phyloP scores from a whole-genome alignment of 2,329 filamentous ascomycete genomes.

The Ophiostoma pallidulum region DNA sequence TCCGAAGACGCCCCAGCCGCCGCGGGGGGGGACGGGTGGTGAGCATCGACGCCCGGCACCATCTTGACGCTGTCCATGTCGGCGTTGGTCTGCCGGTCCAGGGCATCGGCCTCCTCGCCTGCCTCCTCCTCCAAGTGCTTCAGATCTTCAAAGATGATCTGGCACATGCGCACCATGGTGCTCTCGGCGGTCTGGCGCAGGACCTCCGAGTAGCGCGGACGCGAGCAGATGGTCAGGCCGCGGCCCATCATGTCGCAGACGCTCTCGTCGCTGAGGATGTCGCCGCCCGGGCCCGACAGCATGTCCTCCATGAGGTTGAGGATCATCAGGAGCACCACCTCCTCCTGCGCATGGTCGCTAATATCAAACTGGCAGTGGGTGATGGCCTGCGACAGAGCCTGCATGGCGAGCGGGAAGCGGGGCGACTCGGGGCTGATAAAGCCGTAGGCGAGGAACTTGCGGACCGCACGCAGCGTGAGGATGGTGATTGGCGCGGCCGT shows the following conservation, averaged over 20 bases:
- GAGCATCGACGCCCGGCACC: slow-evolving; percentile 63
- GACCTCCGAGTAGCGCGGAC: slow-evolving; percentile 82
- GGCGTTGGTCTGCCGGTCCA: slow-evolving; percentile 57
- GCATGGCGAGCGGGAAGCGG: slow-evolving; percentile 86
- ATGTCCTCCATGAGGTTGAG: slow-evolving; percentile 97
- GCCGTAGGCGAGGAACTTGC: slow-evolving; percentile 93
- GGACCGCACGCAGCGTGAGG: slow-evolving; percentile 82
- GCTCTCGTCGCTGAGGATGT: slow-evolving; percentile 92
- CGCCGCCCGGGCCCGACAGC: slow-evolving; percentile 85
- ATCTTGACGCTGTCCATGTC: slow-evolving; percentile 74
- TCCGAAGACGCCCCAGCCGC: background rate
- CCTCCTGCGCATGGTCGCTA: slow-evolving; percentile 87
- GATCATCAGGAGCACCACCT: slow-evolving; percentile 90
- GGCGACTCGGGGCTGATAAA: slow-evolving; percentile 78
- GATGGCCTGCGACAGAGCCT: slow-evolving; percentile 85
- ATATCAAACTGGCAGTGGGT: slow-evolving; percentile 97
- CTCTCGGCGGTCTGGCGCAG: slow-evolving; percentile 87
- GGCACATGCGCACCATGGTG: slow-evolving; percentile 97
- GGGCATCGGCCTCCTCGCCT: slow-evolving; percentile 53
- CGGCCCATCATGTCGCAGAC: slow-evolving; percentile 99
- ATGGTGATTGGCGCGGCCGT: slow-evolving; percentile 96
- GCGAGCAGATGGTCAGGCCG: slow-evolving; percentile 92
- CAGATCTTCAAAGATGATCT: slow-evolving; percentile 90
- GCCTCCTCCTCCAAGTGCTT: slow-evolving; percentile 76
- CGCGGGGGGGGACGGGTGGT: slow-evolving; percentile 11